Evolutionary conservation across 129 eudicot species (phyloP).

Genomic region (Saposhnikovia divaricata): DNA sequence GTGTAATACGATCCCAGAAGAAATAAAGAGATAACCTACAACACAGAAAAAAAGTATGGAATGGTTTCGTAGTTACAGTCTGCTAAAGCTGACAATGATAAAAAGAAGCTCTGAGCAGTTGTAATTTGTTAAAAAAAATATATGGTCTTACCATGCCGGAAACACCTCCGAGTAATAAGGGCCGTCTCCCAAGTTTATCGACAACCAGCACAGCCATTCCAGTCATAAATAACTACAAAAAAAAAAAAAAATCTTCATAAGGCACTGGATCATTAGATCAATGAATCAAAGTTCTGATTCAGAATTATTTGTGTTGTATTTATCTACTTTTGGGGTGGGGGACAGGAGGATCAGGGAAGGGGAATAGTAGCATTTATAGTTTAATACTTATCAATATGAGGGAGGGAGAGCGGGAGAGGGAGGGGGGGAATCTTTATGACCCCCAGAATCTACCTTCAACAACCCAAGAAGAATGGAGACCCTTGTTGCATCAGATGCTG

Average conservation of each 20-base stretch:
- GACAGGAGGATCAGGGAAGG: neutral
- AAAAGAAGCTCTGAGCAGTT: neutral
- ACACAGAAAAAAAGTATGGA: slow-evolving; percentile 5
- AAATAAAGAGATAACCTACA: slow-evolving; percentile 66
- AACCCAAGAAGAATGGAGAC: slow-evolving; percentile 86
- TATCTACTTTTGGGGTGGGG: neutral
- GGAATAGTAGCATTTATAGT: neutral
- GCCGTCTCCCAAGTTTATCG: slow-evolving; percentile 95
- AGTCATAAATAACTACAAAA: slow-evolving; percentile 71
- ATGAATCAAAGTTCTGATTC: neutral
- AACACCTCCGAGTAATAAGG: slow-evolving; percentile 90
- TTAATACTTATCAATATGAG: neutral
- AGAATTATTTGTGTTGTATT: neutral
- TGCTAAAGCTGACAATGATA: neutral
- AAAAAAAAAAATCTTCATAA: slow-evolving; percentile 3
- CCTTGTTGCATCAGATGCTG: slow-evolving; percentile 89
- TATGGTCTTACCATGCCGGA: slow-evolving; percentile 72
- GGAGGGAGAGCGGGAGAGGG: neutral
- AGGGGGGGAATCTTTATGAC: neutral
- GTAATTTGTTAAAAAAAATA: neutral
- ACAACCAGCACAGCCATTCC: slow-evolving; percentile 80
- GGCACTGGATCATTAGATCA: neutral
- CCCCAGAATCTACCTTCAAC: slow-evolving; percentile 50
- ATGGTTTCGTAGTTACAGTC: neutral
- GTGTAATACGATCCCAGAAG: slow-evolving; percentile 92